Percentiles rank a stretch among this genome's conserved stretches.
These are phyloP conservation scores for Globisporangium splendens DNA, from an alignment of 352 stramenopile genomes.

Conservation along the genomic window DNA sequence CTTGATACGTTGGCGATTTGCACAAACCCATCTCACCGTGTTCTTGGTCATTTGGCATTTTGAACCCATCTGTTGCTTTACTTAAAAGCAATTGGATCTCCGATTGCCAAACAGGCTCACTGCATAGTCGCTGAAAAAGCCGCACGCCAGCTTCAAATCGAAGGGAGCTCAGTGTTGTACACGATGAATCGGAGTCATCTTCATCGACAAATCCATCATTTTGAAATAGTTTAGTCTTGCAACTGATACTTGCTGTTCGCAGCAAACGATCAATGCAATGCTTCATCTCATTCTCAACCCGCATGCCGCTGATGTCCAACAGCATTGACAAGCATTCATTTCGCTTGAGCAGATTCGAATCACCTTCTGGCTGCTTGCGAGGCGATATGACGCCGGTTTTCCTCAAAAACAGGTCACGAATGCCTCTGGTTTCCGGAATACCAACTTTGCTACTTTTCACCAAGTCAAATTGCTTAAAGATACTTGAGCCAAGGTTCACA, in stretches of 20 bases:
- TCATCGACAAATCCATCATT: neutral
- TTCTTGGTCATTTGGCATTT: neutral
- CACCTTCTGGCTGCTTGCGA: neutral
- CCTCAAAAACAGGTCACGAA: neutral
- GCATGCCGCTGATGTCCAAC: slow-evolving; percentile 8
- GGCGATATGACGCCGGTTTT: neutral
- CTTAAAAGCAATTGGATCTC: slow-evolving; percentile 14
- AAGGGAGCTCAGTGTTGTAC: slow-evolving; percentile 7
- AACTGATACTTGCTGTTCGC: too few relatives aligned
- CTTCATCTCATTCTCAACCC: too few relatives aligned
- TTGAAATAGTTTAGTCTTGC: too few relatives aligned
- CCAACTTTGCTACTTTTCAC: too few relatives aligned
- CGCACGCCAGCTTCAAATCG: slow-evolving; percentile 20
- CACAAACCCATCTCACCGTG: neutral
- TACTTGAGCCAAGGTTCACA: neutral
- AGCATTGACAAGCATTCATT: slow-evolving; percentile 22
- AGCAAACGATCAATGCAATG: too few relatives aligned
- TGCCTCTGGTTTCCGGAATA: neutral
- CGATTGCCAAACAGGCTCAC: slow-evolving; percentile 14
- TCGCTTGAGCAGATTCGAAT: slow-evolving; percentile 13
- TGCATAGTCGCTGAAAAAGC: slow-evolving; percentile 28
- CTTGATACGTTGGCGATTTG: neutral
- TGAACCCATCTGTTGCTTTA: neutral
- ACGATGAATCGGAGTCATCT: neutral
- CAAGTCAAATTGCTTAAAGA: neutral